Conservation (phyloP, 2,329 filamentous ascomycete species). For the Seiridium cupressi region DNA sequence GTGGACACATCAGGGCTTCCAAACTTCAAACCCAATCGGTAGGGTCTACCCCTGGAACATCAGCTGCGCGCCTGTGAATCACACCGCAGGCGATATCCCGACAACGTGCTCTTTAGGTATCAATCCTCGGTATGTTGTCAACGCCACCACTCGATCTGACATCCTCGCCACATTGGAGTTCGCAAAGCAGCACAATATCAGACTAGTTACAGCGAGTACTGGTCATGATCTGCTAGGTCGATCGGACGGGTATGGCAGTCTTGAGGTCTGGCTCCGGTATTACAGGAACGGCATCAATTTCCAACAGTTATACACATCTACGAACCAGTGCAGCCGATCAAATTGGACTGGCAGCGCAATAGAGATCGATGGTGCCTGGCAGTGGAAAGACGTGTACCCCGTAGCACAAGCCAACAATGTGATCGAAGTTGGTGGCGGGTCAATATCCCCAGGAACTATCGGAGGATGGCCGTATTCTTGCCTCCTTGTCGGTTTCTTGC, state of each 20-base stretch:
- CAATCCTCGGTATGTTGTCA: constrained; percentile 21
- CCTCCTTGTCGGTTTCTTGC: too few species aligned
- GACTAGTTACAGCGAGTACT: constrained; percentile 39
- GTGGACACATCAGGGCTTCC: constrained; percentile 25
- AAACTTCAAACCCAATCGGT: constrained; percentile 22
- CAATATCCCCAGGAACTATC: constrained; percentile 22
- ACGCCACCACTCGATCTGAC: constrained; percentile 16
- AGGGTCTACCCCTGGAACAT: constrained; percentile 25
- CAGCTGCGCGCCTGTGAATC: constrained; percentile 24
- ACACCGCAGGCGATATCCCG: constrained; percentile 9
- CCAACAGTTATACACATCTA: constrained; percentile 19
- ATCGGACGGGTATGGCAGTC: constrained; percentile 27
- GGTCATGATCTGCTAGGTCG: constrained; percentile 40
- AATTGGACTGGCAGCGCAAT: constrained; percentile 31
- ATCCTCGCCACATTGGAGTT: constrained; percentile 13
- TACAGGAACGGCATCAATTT: constrained; percentile 28
- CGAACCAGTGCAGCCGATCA: constrained; percentile 19
- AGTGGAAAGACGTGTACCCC: constrained; percentile 31
- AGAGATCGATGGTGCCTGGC: constrained; percentile 31
- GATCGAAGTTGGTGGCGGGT: constrained; percentile 33
- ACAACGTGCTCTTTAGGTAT: constrained; percentile 18
- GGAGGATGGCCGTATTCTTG: constrained; percentile 30
- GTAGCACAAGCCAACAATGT: constrained; percentile 26
- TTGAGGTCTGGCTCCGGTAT: constrained; percentile 31
- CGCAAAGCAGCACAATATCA: constrained; percentile 27